Conservation (phyloP, 345 rosid genomes). For the Salix arbutifolia region DNA sequence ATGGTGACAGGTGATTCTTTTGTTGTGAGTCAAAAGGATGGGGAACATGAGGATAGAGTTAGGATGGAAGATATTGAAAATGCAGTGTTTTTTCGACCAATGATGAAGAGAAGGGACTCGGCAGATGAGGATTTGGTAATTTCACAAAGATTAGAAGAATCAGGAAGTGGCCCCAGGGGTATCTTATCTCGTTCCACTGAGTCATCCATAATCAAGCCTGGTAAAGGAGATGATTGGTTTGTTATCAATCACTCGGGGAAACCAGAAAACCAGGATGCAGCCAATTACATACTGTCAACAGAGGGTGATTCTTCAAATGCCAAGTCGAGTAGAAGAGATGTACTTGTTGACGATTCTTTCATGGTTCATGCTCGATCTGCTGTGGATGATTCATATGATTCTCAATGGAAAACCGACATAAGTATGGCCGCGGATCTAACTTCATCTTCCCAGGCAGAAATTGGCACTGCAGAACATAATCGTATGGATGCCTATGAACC, state of each 20-base stretch:
- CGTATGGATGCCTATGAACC: slow-evolving; percentile 39
- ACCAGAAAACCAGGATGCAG: slow-evolving; percentile 29
- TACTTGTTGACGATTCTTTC: slow-evolving; percentile 62
- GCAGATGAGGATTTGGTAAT: slow-evolving; percentile 46
- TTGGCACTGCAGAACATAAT: slow-evolving; percentile 31
- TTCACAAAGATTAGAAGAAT: slow-evolving; percentile 41
- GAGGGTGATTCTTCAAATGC: slow-evolving; percentile 17
- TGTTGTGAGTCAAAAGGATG: slow-evolving; percentile 30
- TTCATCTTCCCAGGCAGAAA: slow-evolving; percentile 33
- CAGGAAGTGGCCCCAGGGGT: slow-evolving; percentile 32
- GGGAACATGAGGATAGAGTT: slow-evolving; percentile 31
- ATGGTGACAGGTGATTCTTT: slow-evolving; percentile 42
- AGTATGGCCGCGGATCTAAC: slow-evolving; percentile 56
- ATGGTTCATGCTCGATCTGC: slow-evolving; percentile 52
- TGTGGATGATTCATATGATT: slow-evolving; percentile 38
- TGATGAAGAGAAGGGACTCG: slow-evolving; percentile 46
- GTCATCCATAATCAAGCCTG: slow-evolving; percentile 39
- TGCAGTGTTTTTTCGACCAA: slow-evolving; percentile 36
- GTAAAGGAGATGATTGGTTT: slow-evolving; percentile 65
- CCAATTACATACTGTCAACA: slow-evolving; percentile 16
- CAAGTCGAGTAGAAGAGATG: slow-evolving; percentile 37
- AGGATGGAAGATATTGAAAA: slow-evolving; percentile 41
- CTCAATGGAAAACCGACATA: slow-evolving; percentile 63
- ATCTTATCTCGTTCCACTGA: slow-evolving; percentile 28
- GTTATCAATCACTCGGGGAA: slow-evolving; percentile 28